Conservation (phyloP, 495 filamentous ascomycete species). For the Pseudevernia furfuracea region DNA sequence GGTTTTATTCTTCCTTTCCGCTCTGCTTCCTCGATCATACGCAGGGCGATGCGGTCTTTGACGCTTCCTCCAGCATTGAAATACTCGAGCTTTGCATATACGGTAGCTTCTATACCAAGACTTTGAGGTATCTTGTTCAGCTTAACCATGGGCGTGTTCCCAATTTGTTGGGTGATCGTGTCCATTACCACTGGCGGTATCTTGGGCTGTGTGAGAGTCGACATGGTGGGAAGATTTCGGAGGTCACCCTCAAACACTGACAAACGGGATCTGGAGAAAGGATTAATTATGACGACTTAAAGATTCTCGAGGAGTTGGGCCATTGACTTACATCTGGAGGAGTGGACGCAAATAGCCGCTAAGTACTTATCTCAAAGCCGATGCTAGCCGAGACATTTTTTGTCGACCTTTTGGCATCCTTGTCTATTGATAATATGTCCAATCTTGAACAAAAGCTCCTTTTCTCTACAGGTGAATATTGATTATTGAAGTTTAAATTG, state of each 20-base stretch:
- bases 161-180: conserved; percentile 63
- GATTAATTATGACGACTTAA: background rate
- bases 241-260: background rate
- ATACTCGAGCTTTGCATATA: conserved; percentile 92
- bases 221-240: conserved; percentile 33
- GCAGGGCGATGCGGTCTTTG: conserved; percentile 92
- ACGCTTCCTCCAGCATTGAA: conserved; percentile 98
- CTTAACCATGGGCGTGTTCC: conserved; percentile 88
- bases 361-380: background rate
- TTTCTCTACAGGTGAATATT: background rate
- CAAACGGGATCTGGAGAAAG: background rate
- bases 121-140: conserved; percentile 87
- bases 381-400: background rate
- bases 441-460: background rate
- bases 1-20: conserved; percentile 87
- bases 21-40: conserved; percentile 98
- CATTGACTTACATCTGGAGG: too few species aligned
- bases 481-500: too few species aligned
- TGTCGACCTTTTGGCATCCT: too few species aligned
- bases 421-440: background rate
- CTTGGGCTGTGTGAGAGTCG: conserved; percentile 41
- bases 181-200: conserved; percentile 52
- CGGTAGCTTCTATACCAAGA: conserved; percentile 76
- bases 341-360: background rate
- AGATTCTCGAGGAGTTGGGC: too few species aligned